phyloP scores from a whole-genome alignment of 495 filamentous ascomycete species.

The Hypomontagnella submonticulosa region DNA sequence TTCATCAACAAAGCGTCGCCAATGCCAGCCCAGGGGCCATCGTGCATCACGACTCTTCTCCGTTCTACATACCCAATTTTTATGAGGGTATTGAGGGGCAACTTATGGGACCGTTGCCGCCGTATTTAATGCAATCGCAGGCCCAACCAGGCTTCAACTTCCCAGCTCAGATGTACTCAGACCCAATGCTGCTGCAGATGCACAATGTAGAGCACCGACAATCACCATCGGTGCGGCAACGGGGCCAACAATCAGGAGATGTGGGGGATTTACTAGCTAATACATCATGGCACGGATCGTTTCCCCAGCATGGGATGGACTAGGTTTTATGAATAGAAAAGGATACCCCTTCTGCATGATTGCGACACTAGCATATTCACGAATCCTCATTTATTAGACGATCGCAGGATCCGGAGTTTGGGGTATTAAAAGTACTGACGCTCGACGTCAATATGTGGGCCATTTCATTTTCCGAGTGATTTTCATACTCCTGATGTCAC shows the following conservation, averaged over 20 bases:
- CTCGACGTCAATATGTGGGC: slow-evolving; percentile 23
- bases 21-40: slow-evolving; percentile 36
- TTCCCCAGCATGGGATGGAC: slow-evolving; percentile 47
- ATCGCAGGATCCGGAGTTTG: slow-evolving; percentile 33
- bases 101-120: slow-evolving; percentile 57
- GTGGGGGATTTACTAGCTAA: slow-evolving; percentile 56
- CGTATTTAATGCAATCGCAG: slow-evolving; percentile 57
- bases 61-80: slow-evolving; percentile 55
- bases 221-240: slow-evolving; percentile 35
- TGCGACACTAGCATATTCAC: slow-evolving; percentile 28
- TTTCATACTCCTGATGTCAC: slow-evolving; percentile 30
- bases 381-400: slow-evolving; percentile 29
- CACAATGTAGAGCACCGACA: slow-evolving; percentile 39
- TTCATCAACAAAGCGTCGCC: slow-evolving; percentile 40
- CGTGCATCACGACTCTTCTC: slow-evolving; percentile 45
- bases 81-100: slow-evolving; percentile 62
- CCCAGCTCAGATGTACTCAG: slow-evolving; percentile 53
- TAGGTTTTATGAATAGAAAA: slow-evolving; percentile 43
- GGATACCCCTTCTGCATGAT: slow-evolving; percentile 48
- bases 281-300: slow-evolving; percentile 49
- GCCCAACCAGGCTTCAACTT: slow-evolving; percentile 52
- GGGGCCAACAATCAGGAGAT: slow-evolving; percentile 49
- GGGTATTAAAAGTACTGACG: slow-evolving; percentile 28
- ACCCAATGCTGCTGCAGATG: slow-evolving; percentile 46
- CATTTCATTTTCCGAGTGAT: slow-evolving; percentile 14